phyloP scores from a whole-genome alignment of 495 filamentous ascomycete species.

The Saxispiralis lemnorum region DNA sequence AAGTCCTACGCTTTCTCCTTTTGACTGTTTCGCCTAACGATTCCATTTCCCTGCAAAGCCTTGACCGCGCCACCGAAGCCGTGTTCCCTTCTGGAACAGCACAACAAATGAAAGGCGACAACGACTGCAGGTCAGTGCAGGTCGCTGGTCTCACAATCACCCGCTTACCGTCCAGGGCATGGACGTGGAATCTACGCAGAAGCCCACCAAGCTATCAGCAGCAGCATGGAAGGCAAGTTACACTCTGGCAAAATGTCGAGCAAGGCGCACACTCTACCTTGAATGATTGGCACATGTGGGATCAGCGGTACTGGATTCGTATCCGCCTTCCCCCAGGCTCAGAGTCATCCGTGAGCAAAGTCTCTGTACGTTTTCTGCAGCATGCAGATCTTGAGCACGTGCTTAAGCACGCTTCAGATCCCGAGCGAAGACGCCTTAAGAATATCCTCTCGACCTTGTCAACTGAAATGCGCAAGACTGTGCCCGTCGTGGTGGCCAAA shows the following conservation, averaged over 20 bases:
- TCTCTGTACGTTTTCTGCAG: conserved; percentile 6
- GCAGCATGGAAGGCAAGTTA: background rate
- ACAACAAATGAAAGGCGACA: background rate
- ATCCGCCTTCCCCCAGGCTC: conserved; percentile 17
- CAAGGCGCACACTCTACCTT: background rate
- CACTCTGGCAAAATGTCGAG: background rate
- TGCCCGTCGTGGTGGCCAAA: background rate
- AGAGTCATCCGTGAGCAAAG: background rate
- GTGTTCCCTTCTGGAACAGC: background rate
- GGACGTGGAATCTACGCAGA: background rate
- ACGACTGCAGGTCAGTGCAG: background rate
- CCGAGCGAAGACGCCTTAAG: too few species aligned
- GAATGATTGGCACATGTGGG: conserved; percentile 45
- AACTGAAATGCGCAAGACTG: too few species aligned
- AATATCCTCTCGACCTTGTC: too few species aligned
- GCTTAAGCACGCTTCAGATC: too few species aligned
- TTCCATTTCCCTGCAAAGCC: background rate
- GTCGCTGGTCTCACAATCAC: background rate
- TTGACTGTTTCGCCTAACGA: background rate
- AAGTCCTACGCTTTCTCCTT: conserved; percentile 1
- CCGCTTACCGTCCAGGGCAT: background rate
- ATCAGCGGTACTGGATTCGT: conserved; percentile 70
- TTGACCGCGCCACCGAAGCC: background rate
- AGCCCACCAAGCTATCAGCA: background rate
- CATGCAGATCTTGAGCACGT: background rate